Evolutionary conservation across 805 yeast genomes (phyloP).

Genomic region (Kazachstania kunashirensis): DNA sequence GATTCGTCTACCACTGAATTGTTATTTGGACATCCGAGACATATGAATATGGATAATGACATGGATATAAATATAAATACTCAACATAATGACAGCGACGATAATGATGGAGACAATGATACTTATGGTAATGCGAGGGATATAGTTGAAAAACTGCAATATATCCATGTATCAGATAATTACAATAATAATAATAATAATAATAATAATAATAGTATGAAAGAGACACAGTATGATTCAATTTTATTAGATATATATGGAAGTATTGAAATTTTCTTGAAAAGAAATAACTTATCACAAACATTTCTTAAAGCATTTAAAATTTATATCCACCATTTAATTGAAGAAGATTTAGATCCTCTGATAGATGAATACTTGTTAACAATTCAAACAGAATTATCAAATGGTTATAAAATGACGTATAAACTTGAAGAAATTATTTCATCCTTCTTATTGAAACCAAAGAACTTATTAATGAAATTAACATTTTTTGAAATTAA

Average conservation of each 20-base stretch:
- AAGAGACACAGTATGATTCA: neutral
- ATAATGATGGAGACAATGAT: neutral
- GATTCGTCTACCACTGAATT: neutral
- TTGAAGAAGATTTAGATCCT: slow-evolving; percentile 15
- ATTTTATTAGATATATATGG: neutral
- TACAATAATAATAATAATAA: neutral
- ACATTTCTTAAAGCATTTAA: slow-evolving; percentile 22
- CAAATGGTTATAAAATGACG: slow-evolving; percentile 12
- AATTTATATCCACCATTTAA: slow-evolving; percentile 12
- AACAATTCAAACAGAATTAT: slow-evolving; percentile 16
- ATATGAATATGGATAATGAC: neutral
- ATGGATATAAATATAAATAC: neutral
- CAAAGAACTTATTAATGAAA: slow-evolving; percentile 18
- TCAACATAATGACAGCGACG: neutral
- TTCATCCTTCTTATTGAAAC: slow-evolving; percentile 16
- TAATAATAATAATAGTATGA: neutral
- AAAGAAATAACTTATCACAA: slow-evolving; percentile 18
- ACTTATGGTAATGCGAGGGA: neutral
- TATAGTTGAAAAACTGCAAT: neutral
- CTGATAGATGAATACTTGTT: slow-evolving; percentile 16
- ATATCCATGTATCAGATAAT: neutral
- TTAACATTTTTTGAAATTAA: slow-evolving; percentile 16
- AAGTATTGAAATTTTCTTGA: slow-evolving; percentile 17
- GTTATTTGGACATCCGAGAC: neutral
- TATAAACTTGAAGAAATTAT: slow-evolving; percentile 12